Conservation (phyloP, 1,139 yeast species). For the Meyerozyma carpophila region DNA sequence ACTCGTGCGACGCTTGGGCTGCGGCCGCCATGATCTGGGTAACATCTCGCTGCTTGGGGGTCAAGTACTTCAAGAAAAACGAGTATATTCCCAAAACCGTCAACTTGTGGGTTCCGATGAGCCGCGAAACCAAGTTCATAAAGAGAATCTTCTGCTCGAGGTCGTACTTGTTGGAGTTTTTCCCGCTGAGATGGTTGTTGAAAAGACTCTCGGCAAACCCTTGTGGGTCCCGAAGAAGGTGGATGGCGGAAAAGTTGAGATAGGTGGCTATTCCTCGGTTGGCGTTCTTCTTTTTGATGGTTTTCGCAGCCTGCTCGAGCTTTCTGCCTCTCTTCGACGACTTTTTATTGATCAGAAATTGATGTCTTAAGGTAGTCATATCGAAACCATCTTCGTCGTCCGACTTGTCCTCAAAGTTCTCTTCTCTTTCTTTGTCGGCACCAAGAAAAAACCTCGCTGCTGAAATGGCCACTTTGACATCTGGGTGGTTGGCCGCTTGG, state of each 20-base stretch:
- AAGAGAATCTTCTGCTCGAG: conserved; percentile 86
- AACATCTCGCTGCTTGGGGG: conserved; percentile 91
- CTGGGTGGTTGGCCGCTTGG: conserved; percentile 86
- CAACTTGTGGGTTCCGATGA: conserved; percentile 91
- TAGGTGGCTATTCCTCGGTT: conserved; percentile 59
- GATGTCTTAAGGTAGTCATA: conserved; percentile 67
- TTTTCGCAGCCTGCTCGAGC: conserved; percentile 65
- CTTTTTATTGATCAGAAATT: conserved; percentile 78
- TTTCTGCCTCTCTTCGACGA: conserved; percentile 74
- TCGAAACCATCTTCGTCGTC: conserved; percentile 73
- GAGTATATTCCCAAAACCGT: conserved; percentile 87
- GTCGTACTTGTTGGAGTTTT: conserved; percentile 61
- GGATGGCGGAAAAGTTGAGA: conserved; percentile 90
- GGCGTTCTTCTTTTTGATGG: conserved; percentile 53
- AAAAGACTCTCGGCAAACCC: conserved; percentile 89
- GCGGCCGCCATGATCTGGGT: conserved; percentile 95
- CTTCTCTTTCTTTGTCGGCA: conserved; percentile 93
- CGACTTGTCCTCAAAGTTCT: conserved; percentile 64
- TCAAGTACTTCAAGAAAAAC: conserved; percentile 78
- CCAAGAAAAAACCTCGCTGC: conserved; percentile 91
- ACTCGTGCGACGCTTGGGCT: conserved; percentile 94
- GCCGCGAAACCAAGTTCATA: conserved; percentile 79
- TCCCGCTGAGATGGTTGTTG: conserved; percentile 63
- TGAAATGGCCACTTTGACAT: conserved; percentile 80
- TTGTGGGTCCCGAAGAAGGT: conserved; percentile 91